Base-by-base conservation (phyloP, 768 basidiomycete species). In the Leccinellum luteum region DNA sequence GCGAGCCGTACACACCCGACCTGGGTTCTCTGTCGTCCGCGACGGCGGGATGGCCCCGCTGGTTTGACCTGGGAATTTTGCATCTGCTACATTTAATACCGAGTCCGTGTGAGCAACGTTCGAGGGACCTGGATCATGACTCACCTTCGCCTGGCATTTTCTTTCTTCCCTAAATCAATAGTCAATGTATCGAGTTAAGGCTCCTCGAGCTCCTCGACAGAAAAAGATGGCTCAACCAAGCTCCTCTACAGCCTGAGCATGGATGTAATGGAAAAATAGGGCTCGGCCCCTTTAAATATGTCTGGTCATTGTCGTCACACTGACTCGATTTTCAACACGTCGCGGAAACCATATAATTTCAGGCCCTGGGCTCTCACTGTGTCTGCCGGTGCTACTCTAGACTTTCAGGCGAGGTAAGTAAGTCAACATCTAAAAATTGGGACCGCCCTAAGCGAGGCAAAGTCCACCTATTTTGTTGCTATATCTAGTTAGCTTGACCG, bases 1-100 rank as follows among this genome's bases (percentile, higher is more conserved):
- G 44, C 27, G 10, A 13, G 23, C 38, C 28, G 14, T 49, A 55
- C 66, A 25, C 54, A 79, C 81, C 62, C 74, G 72, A 13, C 77
- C 80, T 6, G 78, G 58, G 19, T 82, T 84, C 64, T 81, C 78
- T 30, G 65, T 63, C 5, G 74, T 73, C 1, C 81, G 30, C 13
- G 48, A 48, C 15, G 30, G 44, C 0, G 10, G 17, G 5, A 51
- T 48, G 1, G 14, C 30, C 4, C 43, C 14, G 77, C 55, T 62
- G 35, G 64, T 62, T 34, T 75, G 75, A 51, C 66, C 66, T 17
- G 79, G 76, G 60, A 35, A 58, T 59, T 17, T 55, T 23, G 28
- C 14, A 15, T 47, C 23, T 13, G 30, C 41, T 44, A 1, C 6
- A 6, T 49, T 23, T 25, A 15, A 23, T 15, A 45, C 21, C 44